Base-by-base conservation (phyloP, 768 basidiomycete species). In the Hortiboletus flavorubellus region DNA sequence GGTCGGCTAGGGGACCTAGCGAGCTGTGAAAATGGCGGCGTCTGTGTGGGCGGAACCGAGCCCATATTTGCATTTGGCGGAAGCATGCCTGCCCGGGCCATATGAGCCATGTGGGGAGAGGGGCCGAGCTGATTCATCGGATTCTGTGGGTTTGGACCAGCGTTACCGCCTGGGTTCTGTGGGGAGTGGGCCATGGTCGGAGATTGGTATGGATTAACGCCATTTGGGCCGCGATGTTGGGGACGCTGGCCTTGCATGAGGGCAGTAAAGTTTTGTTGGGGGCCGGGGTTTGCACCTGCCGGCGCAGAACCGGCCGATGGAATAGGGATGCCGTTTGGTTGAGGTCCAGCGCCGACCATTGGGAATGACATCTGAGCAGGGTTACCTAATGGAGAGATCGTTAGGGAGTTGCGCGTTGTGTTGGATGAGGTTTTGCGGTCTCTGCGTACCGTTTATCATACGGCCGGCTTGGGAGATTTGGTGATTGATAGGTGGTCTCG, bases 141-240 rank as follows among this genome's bases (percentile, higher is more conserved):
- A 44, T 75, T 68, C 59, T 68, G 63, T 8, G 60, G 67, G 46
- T 60, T 71, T 29, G 70, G 70, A 23, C 63, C 66, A 4, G 66
- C 14, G 29, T 72, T 75, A 8, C 64, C 65, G 30, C 70, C 70
- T 8, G 65, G 66, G 44, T 78, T 78, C 58, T 84, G 84, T 0
- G 83, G 80, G 4, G 85, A 84, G 48, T 80, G 78, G 2, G 83
- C 75, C 70, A 87, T 84, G 2, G 80, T 84, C 5, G 86, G 86
- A 21, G 85, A 86, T 40, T 79, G 83, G 67, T 83, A 87, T 9
- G 80, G 79, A 53, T 71, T 61, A 14, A 72, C 57, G 14, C 79
- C 82, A 51, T 80, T 80, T 18, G 77, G 73, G 4, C 64, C 69
- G 23, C 78, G 79, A 56, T 77, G 79, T 56, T 71, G 79, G 15